A percentile compares a stretch with the other conserved stretches of the same genome.
Evolutionary conservation across 768 basidiomycete genomes (phyloP).

Genomic region (Dentipellis fragilis): DNA sequence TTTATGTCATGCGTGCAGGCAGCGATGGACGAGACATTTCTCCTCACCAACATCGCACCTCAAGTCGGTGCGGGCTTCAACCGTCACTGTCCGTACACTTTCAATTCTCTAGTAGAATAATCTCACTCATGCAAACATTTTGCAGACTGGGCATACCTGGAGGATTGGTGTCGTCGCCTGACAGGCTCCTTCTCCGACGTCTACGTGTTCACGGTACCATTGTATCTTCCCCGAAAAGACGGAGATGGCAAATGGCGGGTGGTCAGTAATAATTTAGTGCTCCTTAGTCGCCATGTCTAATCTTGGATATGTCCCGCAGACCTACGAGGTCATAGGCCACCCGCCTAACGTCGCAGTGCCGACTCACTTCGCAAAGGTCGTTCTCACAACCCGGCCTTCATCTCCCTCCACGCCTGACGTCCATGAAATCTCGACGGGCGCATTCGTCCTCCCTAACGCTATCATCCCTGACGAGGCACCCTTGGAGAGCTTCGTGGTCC

Average conservation of each 20-base stretch:
- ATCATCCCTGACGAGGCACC: constrained; percentile 78
- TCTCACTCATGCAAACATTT: neutral
- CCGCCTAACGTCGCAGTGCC: constrained; percentile 90
- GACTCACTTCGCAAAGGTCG: constrained; percentile 96
- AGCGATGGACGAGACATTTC: constrained; percentile 96
- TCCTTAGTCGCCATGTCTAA: neutral
- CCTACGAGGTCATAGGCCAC: constrained; percentile 89
- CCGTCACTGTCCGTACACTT: constrained; percentile 60
- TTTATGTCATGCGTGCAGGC: constrained; percentile 28
- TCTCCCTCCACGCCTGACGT: constrained; percentile 64
- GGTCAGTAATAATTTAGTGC: constrained; percentile 37
- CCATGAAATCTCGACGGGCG: constrained; percentile 77
- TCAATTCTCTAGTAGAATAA: neutral
- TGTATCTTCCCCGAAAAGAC: constrained; percentile 86
- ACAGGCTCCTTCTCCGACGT: constrained; percentile 88
- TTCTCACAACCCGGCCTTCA: constrained; percentile 65
- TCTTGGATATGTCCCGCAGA: constrained; percentile 32
- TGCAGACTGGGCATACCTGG: constrained; percentile 91
- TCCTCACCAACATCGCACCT: constrained; percentile 92
- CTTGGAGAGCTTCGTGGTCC: constrained; percentile 71
- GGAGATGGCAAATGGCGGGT: constrained; percentile 93
- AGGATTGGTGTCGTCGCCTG: constrained; percentile 89
- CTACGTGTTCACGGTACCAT: constrained; percentile 93
- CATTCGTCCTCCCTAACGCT: constrained; percentile 95
- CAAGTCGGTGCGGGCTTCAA: constrained; percentile 98